Evolutionary conservation across 805 yeast species (phyloP).

Genomic region (Kazachstania bromeliacearum): DNA sequence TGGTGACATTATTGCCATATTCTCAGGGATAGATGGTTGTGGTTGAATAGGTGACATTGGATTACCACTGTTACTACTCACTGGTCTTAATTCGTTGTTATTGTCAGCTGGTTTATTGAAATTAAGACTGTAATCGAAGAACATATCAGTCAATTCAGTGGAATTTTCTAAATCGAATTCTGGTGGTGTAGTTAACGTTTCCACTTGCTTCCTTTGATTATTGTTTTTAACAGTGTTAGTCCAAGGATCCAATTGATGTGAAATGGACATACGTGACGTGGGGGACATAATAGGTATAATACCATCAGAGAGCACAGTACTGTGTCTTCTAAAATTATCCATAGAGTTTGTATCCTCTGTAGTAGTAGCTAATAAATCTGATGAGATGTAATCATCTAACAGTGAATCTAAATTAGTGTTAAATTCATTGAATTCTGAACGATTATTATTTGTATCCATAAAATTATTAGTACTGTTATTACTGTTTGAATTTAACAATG

Average conservation of each 20-base stretch:
- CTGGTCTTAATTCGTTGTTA: not conserved
- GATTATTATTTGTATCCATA: not conserved
- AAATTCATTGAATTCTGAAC: not conserved
- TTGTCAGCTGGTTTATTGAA: constrained; percentile 6
- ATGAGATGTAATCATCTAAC: constrained; percentile 4
- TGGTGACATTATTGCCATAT: too few relatives aligned
- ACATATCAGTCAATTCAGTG: constrained; percentile 17
- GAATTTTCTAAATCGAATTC: constrained; percentile 6
- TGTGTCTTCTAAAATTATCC: constrained; percentile 13
- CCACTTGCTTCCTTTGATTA: not conserved
- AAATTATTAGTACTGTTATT: not conserved
- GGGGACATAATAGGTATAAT: constrained; percentile 5
- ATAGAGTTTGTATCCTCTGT: not conserved
- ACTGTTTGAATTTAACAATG: not conserved
- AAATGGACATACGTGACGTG: constrained; percentile 22
- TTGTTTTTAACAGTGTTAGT: constrained; percentile 2
- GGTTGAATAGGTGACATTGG: too few relatives aligned
- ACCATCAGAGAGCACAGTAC: constrained; percentile 13
- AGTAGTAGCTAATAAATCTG: not conserved
- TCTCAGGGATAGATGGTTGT: too few relatives aligned
- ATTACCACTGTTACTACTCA: too few relatives aligned
- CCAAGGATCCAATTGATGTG: constrained; percentile 25
- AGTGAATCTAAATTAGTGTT: constrained; percentile 6
- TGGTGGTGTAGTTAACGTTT: constrained; percentile 2
- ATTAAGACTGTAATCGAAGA: constrained; percentile 20